These are phyloP conservation scores for Colletotrichum graminicola DNA, from an alignment of 2,329 filamentous ascomycete genomes.

Conservation along the genomic window DNA sequence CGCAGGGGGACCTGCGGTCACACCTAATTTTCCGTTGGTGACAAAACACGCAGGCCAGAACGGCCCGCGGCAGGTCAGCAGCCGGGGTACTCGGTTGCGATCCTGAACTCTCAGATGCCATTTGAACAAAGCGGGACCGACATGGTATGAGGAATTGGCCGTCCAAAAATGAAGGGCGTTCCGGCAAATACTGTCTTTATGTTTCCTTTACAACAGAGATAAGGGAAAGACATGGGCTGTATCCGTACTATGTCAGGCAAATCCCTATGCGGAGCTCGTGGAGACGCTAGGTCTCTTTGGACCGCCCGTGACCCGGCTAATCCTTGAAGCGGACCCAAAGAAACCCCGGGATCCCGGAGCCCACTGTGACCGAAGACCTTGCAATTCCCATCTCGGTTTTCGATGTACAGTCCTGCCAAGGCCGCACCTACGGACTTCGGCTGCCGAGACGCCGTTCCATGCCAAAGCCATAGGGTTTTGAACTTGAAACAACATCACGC, in stretches of 20 bases:
- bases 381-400: background rate
- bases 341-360: constrained; percentile 15
- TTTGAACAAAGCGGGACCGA: too few species aligned
- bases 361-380: background rate
- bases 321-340: constrained; percentile 20
- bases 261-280: background rate
- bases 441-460: too few species aligned
- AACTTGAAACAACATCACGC: too few species aligned
- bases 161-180: background rate
- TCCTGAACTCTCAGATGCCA: too few species aligned
- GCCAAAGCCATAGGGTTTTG: too few species aligned
- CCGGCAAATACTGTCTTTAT: background rate
- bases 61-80: constrained; percentile 11
- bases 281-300: constrained; percentile 22
- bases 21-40: too few species aligned
- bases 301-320: constrained; percentile 4
- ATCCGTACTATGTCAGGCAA: background rate
- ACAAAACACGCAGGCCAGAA: too few species aligned
- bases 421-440: background rate
- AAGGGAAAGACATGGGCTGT: background rate
- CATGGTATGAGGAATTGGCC: background rate
- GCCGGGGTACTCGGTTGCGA: constrained; percentile 12
- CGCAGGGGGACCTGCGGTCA: too few species aligned
- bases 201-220: background rate
- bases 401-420: background rate